phyloP scores from a whole-genome alignment of 2,329 filamentous ascomycete species.

The Colletotrichum theobromicola region DNA sequence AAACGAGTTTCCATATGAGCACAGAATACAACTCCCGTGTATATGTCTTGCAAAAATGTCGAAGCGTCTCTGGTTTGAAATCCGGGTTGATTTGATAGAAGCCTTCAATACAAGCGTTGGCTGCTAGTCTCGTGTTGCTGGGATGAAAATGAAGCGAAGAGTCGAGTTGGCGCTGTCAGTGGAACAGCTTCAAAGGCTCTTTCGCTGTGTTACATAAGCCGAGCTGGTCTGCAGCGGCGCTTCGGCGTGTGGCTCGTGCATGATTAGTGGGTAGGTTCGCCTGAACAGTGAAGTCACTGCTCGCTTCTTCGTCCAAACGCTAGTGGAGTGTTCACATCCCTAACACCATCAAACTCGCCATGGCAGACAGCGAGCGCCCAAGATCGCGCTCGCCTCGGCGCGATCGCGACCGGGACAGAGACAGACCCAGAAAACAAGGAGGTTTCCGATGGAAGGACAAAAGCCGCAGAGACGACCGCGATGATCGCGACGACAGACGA shows the following conservation, averaged over 20 bases:
- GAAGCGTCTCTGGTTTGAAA: accelerated
- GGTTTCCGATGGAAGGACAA: constrained; percentile 66
- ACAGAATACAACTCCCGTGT: accelerated
- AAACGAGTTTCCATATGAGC: background rate
- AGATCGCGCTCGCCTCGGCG: constrained; percentile 22
- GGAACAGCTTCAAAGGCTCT: background rate
- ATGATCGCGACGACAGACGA: constrained; percentile 39
- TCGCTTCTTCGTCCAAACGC: background rate
- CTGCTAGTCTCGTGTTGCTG: background rate
- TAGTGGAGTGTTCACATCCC: background rate
- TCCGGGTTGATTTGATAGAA: background rate
- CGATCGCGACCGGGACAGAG: constrained; percentile 15
- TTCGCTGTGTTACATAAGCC: background rate
- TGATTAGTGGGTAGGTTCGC: background rate
- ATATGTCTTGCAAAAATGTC: background rate
- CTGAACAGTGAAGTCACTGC: background rate
- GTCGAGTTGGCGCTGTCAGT: background rate
- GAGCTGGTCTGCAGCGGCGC: accelerated
- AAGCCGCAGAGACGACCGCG: constrained; percentile 48
- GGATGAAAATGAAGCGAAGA: background rate
- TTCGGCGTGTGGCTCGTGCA: background rate
- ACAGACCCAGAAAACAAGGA: constrained; percentile 18
- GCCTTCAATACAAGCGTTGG: background rate
- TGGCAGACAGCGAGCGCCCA: constrained; percentile 17
- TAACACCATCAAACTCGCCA: background rate